These are phyloP conservation scores for Sporisorium exsertum DNA, from an alignment of 1,284 basidiomycete genomes.

Conservation along the genomic window DNA sequence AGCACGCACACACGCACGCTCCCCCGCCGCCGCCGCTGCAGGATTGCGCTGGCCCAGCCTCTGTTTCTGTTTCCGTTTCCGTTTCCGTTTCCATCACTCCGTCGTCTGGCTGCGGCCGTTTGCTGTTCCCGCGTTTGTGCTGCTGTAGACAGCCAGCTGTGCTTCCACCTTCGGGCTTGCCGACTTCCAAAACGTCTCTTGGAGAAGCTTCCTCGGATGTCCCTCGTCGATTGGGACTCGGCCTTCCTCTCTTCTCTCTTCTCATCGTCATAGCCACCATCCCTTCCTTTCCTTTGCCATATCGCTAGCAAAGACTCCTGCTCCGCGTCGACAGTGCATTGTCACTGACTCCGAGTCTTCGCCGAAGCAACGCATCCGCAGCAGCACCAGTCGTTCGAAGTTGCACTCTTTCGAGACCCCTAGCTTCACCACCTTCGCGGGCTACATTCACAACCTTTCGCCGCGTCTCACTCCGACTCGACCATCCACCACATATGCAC, in stretches of 20 bases:
- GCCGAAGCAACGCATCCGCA: background rate
- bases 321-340: background rate
- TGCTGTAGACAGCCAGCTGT: background rate
- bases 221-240: background rate
- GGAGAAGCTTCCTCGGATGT: background rate
- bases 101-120: background rate
- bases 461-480: background rate
- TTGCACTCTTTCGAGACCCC: background rate
- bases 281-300: background rate
- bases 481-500: slow-evolving; percentile 5
- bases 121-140: background rate
- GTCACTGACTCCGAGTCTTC: background rate
- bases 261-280: background rate
- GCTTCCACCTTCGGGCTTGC: background rate
- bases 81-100: background rate
- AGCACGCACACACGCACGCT: background rate
- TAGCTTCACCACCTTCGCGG: background rate
- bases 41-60: background rate
- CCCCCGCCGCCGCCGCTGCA: background rate
- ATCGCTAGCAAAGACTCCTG: background rate
- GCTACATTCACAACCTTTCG: background rate
- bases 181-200: background rate
- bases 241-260: background rate
- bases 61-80: background rate
- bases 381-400: background rate